phyloP scores from a whole-genome alignment of 2,329 filamentous ascomycete species.

The Nemania sp. region DNA sequence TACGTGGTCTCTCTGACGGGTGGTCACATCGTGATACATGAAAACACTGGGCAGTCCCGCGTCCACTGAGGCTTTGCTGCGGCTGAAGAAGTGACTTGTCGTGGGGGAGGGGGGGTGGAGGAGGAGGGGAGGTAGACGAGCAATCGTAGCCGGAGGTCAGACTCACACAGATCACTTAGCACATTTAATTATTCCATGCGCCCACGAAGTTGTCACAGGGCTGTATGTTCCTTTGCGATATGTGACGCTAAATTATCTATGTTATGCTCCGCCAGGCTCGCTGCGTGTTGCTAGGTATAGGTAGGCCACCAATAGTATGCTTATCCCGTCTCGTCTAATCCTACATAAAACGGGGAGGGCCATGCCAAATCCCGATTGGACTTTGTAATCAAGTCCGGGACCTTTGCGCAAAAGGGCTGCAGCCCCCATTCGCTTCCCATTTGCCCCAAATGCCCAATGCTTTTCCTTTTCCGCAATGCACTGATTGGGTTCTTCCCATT shows the following conservation, averaged over 20 bases:
- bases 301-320: conserved; percentile 5
- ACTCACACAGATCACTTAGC: neutral
- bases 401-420: neutral
- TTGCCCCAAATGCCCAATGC: neutral
- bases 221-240: conserved; percentile 4
- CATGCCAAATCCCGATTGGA: conserved; percentile 1
- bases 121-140: too few species aligned
- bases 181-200: neutral
- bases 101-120: too few species aligned
- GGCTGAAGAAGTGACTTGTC: too few species aligned
- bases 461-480: conserved; percentile 2
- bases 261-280: neutral
- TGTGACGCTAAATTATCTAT: conserved; percentile 15
- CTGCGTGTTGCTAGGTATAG: neutral
- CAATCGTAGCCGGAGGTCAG: too few species aligned
- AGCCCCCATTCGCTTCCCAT: neutral
- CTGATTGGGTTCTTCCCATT: neutral
- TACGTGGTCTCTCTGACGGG: too few species aligned
- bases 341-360: conserved; percentile 8
- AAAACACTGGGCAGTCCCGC: too few species aligned
- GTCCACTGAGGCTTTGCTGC: too few species aligned
- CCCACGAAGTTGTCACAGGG: neutral
- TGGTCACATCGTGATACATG: too few species aligned
- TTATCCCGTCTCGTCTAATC: conserved; percentile 7
- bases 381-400: neutral